Evolutionary conservation across 192 early-diverging fungal species (phyloP), one percentile per base, ranked within the genome.

Genomic region (Coemansia sp.): DNA sequence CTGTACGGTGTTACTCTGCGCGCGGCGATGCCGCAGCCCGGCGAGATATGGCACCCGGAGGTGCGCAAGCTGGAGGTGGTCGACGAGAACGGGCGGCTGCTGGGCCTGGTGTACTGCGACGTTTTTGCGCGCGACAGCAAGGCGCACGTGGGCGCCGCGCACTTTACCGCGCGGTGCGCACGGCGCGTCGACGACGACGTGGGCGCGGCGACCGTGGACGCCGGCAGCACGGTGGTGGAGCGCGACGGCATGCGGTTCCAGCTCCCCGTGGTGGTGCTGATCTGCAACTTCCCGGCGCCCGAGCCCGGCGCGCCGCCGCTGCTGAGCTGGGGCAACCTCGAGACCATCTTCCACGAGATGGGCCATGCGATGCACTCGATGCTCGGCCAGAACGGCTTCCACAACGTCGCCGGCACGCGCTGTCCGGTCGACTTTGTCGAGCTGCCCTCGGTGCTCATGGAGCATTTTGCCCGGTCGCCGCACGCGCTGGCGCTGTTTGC

Each of bases 271-370:
- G 81, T 90, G 3, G 90, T 85, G 0, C 58, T 91, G 40, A 87
- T 85, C 11, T 90, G 87, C 56, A 85, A 87, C 38, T 91, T 90
- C 43, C 55, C 82, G 5, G 53, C 57, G 17, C 79, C 83, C 2
- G 55, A 31, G 27, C 39, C 61, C 27, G 60, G 64, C 10, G 52
- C 58, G 12, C 89, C 93, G 4, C 67, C 82, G 5, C 55, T 92
- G 35, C 62, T 99, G 55, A 82, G 74, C 26, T 83, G 87, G 78
- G 64, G 63, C 47, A 92, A 97, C 59, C 87, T 97, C 22, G 94
- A 97, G 64, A 99, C 97, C 0, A 67, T 97, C 2, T 99, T 96
- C 74, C 97, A 99, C 67, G 97, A 99, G 54, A 96, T 97, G 93
- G 97, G 97, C 3, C 97, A 99, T 58, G 97, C 92, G 2, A 91